phyloP scores from a whole-genome alignment of 164 flowering plant genomes.

The Chimonanthus salicifolius region DNA sequence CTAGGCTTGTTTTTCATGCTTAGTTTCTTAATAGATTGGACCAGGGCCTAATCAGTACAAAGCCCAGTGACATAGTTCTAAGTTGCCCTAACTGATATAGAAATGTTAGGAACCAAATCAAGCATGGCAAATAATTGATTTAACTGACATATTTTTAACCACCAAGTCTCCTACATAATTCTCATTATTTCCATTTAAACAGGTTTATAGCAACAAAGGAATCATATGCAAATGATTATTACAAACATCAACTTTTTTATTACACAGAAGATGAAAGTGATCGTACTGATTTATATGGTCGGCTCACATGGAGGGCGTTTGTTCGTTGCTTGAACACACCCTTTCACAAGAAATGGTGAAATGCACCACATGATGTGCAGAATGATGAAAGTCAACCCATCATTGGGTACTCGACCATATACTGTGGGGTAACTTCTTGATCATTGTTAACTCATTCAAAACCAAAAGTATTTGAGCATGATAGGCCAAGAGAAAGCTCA shows the following conservation, averaged over 20 bases:
- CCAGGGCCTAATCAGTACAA: no score
- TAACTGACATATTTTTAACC: not conserved
- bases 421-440: slow-evolving; percentile 5
- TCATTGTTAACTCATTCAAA: not conserved
- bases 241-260: slow-evolving; percentile 26
- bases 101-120: no score
- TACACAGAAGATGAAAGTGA: slow-evolving; percentile 27
- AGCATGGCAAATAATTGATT: not conserved
- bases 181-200: not conserved
- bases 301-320: slow-evolving; percentile 24
- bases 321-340: slow-evolving; percentile 30
- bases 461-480: no score
- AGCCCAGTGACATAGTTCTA: no score
- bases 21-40: no score
- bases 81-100: not conserved
- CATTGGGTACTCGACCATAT: slow-evolving; percentile 16
- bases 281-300: slow-evolving; percentile 21
- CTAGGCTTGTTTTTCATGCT: not conserved
- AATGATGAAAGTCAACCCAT: slow-evolving; percentile 22
- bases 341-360: slow-evolving; percentile 19
- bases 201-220: slow-evolving; percentile 27
- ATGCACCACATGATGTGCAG: slow-evolving; percentile 10
- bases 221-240: slow-evolving; percentile 28
- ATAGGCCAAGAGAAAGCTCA: no score
- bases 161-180: not conserved